These are phyloP conservation scores for Thraustochytrium sp. DNA, from an alignment of 352 stramenopile species.

Conservation along the genomic window DNA sequence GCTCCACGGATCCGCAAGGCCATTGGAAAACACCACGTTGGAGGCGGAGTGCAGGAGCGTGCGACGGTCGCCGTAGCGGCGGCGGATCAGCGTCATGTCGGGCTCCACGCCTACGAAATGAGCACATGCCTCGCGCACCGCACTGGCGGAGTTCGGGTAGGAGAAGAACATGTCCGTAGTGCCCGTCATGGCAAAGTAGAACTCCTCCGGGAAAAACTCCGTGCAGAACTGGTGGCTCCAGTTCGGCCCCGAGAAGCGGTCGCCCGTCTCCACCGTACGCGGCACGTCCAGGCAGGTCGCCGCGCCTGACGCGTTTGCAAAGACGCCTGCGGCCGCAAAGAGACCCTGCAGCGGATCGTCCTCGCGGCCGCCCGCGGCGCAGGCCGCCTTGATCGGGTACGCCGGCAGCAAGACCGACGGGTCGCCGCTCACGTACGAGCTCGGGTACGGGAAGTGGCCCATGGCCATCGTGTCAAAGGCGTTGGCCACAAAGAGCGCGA, in stretches of 20 bases:
- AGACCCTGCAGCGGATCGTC: conserved; percentile 47
- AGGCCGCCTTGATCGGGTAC: conserved; percentile 76
- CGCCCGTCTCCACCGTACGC: conserved; percentile 46
- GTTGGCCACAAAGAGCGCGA: conserved; percentile 68
- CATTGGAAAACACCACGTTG: conserved; percentile 93
- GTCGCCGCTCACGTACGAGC: conserved; percentile 73
- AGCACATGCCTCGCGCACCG: conserved; percentile 6
- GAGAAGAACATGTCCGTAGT: conserved; percentile 23
- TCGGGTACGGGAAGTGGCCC: conserved; percentile 89
- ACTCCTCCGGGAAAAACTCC: conserved; percentile 62
- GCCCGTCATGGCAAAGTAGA: conserved; percentile 12
- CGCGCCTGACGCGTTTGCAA: conserved; percentile 73
- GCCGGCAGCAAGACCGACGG: conserved; percentile 61
- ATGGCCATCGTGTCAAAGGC: conserved; percentile 88
- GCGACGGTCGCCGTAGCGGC: conserved; percentile 55
- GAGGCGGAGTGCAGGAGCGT: conserved; percentile 60
- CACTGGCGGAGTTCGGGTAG: background rate
- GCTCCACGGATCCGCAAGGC: conserved; percentile 84
- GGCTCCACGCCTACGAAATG: background rate
- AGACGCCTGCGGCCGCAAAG: conserved; percentile 63
- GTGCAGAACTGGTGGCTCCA: conserved; percentile 86
- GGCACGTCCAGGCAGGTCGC: conserved; percentile 62
- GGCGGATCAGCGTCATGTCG: conserved; percentile 45
- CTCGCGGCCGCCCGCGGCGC: conserved; percentile 47
- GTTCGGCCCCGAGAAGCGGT: conserved; percentile 55